Evolutionary conservation across 768 basidiomycete genomes (phyloP).

Genomic region (Collybia mongolica): DNA sequence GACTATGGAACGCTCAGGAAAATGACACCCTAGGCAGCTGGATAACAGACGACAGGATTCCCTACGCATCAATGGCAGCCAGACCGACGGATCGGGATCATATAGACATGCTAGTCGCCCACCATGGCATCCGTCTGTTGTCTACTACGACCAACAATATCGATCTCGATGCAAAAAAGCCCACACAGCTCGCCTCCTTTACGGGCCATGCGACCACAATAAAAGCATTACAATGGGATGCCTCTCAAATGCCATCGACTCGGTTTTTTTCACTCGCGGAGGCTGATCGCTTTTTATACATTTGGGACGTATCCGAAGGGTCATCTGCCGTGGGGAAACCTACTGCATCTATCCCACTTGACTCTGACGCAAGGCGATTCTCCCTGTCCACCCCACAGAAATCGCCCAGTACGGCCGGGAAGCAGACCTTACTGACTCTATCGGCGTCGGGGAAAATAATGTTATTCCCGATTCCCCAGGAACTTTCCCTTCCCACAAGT

Average conservation of each 20-base stretch:
- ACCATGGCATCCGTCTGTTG: slow-evolving; percentile 57
- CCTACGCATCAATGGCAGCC: slow-evolving; percentile 51
- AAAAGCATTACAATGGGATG: slow-evolving; percentile 51
- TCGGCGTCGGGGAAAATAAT: slow-evolving; percentile 60
- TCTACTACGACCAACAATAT: slow-evolving; percentile 26
- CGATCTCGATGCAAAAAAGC: slow-evolving; percentile 37
- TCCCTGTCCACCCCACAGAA: slow-evolving; percentile 29
- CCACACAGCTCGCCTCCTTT: slow-evolving; percentile 47
- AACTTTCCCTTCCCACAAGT: slow-evolving; percentile 35
- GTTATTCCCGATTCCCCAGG: slow-evolving; percentile 52
- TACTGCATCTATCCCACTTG: slow-evolving; percentile 60
- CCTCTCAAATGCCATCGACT: slow-evolving; percentile 32
- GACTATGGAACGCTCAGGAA: slow-evolving; percentile 55
- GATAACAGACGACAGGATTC: slow-evolving; percentile 58
- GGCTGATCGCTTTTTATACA: slow-evolving; percentile 57
- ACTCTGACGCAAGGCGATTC: slow-evolving; percentile 57
- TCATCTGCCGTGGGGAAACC: slow-evolving; percentile 46
- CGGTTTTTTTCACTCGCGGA: slow-evolving; percentile 63
- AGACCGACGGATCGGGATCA: slow-evolving; percentile 38
- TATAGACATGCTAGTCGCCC: slow-evolving; percentile 53
- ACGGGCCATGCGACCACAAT: slow-evolving; percentile 66
- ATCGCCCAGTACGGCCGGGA: slow-evolving; percentile 13
- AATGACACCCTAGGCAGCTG: slow-evolving; percentile 47
- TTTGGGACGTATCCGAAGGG: slow-evolving; percentile 54
- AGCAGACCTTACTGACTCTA: slow-evolving; percentile 48